Conservation (phyloP, 768 basidiomycete species). For the Tylopilus sp. region DNA sequence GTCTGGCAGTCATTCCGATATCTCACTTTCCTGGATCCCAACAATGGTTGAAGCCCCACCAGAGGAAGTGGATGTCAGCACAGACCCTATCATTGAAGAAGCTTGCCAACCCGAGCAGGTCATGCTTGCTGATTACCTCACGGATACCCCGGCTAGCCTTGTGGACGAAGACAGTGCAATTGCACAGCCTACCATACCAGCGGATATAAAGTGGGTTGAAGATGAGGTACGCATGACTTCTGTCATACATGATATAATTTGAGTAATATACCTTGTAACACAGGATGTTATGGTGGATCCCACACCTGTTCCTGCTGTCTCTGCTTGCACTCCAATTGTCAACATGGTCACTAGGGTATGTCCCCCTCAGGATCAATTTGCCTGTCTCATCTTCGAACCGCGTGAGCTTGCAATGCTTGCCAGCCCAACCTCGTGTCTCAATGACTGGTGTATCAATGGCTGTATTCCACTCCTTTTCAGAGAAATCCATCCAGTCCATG, state of each 20-base stretch:
- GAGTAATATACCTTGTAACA: no score
- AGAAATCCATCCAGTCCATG: not conserved
- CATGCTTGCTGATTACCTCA: conserved; percentile 4
- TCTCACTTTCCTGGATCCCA: not conserved
- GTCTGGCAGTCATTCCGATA: not conserved
- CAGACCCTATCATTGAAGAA: not conserved
- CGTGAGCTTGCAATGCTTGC: conserved; percentile 6
- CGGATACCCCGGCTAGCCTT: not conserved
- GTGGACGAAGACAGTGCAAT: not conserved
- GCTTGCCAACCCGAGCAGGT: not conserved
- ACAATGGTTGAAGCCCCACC: not conserved
- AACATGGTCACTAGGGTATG: not conserved
- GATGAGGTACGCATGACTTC: not conserved
- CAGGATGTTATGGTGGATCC: no score
- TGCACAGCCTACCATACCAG: not conserved
- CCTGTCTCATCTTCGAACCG: conserved; percentile 2
- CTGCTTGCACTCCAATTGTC: not conserved
- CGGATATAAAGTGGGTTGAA: not conserved
- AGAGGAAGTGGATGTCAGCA: not conserved
- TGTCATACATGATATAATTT: no score
- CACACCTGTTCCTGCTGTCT: no score
- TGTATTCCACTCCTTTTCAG: conserved; percentile 10
- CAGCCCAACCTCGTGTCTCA: conserved; percentile 1
- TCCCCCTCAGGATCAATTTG: not conserved
- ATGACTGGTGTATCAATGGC: conserved; percentile 17